These are phyloP conservation scores for Sporothrix euskadiensis DNA, from an alignment of 2,329 filamentous ascomycete genomes.

Conservation along the genomic window DNA sequence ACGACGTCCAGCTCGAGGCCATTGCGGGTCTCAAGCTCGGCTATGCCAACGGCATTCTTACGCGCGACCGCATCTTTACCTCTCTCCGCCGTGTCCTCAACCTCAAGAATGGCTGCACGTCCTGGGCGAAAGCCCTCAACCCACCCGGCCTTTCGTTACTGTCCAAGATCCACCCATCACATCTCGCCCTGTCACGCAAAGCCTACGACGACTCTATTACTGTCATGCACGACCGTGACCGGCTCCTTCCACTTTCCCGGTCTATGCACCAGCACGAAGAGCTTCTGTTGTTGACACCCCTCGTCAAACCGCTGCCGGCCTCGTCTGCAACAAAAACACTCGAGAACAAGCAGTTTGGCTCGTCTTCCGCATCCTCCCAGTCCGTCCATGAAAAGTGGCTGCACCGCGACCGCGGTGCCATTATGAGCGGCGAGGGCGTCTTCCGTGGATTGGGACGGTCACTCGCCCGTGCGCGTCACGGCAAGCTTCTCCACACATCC, in stretches of 20 bases:
- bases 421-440: slow-evolving; percentile 91
- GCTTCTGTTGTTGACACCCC: slow-evolving; percentile 80
- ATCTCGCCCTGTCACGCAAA: slow-evolving; percentile 76
- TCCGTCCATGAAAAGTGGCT: slow-evolving; percentile 56
- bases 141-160: slow-evolving; percentile 76
- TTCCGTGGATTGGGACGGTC: slow-evolving; percentile 87
- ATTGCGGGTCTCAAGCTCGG: slow-evolving; percentile 87
- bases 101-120: slow-evolving; percentile 82
- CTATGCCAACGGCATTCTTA: slow-evolving; percentile 86
- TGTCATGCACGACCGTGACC: slow-evolving; percentile 85
- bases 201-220: slow-evolving; percentile 94
- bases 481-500: slow-evolving; percentile 87
- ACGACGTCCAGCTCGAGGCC: slow-evolving; percentile 85
- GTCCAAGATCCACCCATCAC: slow-evolving; percentile 77
- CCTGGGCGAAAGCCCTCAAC: slow-evolving; percentile 88
- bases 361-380: slow-evolving; percentile 25
- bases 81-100: slow-evolving; percentile 76
- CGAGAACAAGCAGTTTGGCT: slow-evolving; percentile 41
- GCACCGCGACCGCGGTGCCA: slow-evolving; percentile 60
- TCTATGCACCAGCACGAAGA: slow-evolving; percentile 84
- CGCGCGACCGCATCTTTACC: slow-evolving; percentile 73
- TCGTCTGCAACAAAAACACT: slow-evolving; percentile 77
- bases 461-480: slow-evolving; percentile 80
- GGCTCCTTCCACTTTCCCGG: slow-evolving; percentile 77
- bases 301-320: slow-evolving; percentile 89